phyloP scores from a whole-genome alignment of 345 rosid species.

The Boechera retrofracta region DNA sequence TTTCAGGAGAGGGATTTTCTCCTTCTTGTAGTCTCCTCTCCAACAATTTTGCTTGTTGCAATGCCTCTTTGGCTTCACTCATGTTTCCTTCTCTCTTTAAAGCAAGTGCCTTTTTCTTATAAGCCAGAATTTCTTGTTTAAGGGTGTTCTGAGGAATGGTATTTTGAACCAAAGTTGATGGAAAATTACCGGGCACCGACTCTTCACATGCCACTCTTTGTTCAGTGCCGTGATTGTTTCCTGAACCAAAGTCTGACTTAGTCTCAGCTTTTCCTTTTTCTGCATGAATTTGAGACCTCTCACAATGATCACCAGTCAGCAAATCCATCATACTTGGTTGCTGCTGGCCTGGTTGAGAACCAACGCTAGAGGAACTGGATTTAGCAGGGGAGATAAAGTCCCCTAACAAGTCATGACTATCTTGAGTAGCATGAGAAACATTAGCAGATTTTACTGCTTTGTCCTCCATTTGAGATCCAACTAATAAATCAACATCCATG shows the following conservation, averaged over 20 bases:
- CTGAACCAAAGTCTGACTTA: conserved; percentile 31
- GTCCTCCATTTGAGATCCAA: conserved; percentile 30
- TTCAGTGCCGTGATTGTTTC: conserved; percentile 18
- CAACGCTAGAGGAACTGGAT: conserved; percentile 31
- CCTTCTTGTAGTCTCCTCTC: conserved; percentile 60
- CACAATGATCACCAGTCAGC: conserved; percentile 53
- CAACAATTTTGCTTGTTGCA: conserved; percentile 73
- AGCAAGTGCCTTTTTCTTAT: conserved; percentile 78
- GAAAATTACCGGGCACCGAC: conserved; percentile 32
- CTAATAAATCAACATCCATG: conserved; percentile 42
- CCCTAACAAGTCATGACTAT: conserved; percentile 41
- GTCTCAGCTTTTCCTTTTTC: conserved; percentile 45
- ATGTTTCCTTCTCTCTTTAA: conserved; percentile 85
- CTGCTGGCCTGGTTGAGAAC: conserved; percentile 40
- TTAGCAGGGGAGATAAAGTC: conserved; percentile 43
- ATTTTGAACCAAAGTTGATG: conserved; percentile 42
- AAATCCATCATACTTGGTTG: conserved; percentile 52
- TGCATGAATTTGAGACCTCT: conserved; percentile 37
- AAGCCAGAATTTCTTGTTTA: conserved; percentile 66
- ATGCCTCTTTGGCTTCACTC: conserved; percentile 82
- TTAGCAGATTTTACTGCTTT: conserved; percentile 1
- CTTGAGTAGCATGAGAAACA: conserved; percentile 34
- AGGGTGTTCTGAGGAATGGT: conserved; percentile 50
- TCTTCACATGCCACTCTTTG: conserved; percentile 34
- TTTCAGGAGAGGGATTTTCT: conserved; percentile 48